Conservation (phyloP, 768 basidiomycete genomes). For the Ramaria sp. region DNA sequence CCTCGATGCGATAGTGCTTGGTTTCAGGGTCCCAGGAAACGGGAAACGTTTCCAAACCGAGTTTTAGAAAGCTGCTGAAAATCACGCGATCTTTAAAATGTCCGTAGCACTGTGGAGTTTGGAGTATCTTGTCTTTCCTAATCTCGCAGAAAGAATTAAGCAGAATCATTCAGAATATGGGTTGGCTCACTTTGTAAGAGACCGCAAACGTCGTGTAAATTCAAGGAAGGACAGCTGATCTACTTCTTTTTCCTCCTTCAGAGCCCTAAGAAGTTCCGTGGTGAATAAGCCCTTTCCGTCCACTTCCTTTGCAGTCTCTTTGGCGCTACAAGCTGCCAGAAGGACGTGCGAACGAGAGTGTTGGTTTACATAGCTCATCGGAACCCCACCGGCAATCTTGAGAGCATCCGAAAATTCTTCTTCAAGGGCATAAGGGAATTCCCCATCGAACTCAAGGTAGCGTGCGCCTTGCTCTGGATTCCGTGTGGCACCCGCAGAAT, state of each 20-base stretch:
- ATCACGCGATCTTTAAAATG: background rate
- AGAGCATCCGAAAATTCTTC: slow-evolving; percentile 25
- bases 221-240: slow-evolving; percentile 41
- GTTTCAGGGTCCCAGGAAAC: background rate
- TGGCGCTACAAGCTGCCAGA: slow-evolving; percentile 45
- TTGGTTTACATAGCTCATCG: slow-evolving; percentile 35
- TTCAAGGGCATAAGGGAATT: slow-evolving; percentile 50
- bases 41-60: background rate
- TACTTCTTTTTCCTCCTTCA: slow-evolving; percentile 33
- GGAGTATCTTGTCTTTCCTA: too few relatives aligned
- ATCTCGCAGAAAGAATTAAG: background rate
- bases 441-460: slow-evolving; percentile 34
- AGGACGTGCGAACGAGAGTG: slow-evolving; percentile 35
- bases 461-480: slow-evolving; percentile 24
- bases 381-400: slow-evolving; percentile 23
- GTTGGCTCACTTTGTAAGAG: background rate
- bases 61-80: background rate
- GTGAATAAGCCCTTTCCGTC: slow-evolving; percentile 59
- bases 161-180: background rate
- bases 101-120: background rate
- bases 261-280: slow-evolving; percentile 36
- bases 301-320: slow-evolving; percentile 45
- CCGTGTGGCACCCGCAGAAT: slow-evolving; percentile 31
- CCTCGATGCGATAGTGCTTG: background rate
- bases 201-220: slow-evolving; percentile 22